These are phyloP conservation scores for Penicillium paneum DNA, from an alignment of 2,329 filamentous ascomycete genomes.

Conservation along the genomic window DNA sequence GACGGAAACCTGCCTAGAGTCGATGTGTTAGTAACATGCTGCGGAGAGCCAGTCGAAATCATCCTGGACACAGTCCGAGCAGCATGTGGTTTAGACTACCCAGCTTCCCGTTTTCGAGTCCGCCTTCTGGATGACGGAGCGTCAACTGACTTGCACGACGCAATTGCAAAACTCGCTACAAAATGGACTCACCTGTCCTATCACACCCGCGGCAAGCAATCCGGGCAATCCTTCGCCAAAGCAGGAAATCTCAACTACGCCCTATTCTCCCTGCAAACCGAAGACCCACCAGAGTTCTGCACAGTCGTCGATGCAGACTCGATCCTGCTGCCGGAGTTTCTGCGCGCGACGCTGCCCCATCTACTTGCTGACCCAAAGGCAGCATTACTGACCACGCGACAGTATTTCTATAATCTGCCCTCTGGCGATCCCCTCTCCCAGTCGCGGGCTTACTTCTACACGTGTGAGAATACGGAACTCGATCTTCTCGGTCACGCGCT, in stretches of 20 bases:
- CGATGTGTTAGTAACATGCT: conserved; percentile 58
- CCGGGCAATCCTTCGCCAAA: conserved; percentile 34
- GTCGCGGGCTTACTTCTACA: conserved; percentile 32
- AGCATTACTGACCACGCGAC: conserved; percentile 34
- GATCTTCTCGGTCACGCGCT: conserved; percentile 28
- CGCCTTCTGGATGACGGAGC: conserved; percentile 57
- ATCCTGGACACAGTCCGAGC: conserved; percentile 58
- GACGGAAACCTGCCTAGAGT: conserved; percentile 51
- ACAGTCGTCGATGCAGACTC: conserved; percentile 38
- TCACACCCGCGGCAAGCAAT: conserved; percentile 49
- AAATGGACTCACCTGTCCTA: conserved; percentile 53
- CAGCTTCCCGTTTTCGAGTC: conserved; percentile 52
- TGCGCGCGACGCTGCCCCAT: conserved; percentile 39
- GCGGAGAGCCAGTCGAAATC: conserved; percentile 55
- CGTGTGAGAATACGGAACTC: conserved; percentile 32
- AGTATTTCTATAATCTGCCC: conserved; percentile 37
- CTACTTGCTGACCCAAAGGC: conserved; percentile 26
- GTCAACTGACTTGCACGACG: conserved; percentile 42
- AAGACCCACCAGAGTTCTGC: conserved; percentile 29
- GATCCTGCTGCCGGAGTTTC: conserved; percentile 35
- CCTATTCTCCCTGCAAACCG: conserved; percentile 24
- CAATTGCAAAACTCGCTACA: conserved; percentile 38
- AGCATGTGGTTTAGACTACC: conserved; percentile 56
- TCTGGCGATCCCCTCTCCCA: conserved; percentile 31
- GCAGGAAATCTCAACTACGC: conserved; percentile 40